Conservation (phyloP, 2,329 filamentous ascomycete species). For the Trichoderma gracile region DNA sequence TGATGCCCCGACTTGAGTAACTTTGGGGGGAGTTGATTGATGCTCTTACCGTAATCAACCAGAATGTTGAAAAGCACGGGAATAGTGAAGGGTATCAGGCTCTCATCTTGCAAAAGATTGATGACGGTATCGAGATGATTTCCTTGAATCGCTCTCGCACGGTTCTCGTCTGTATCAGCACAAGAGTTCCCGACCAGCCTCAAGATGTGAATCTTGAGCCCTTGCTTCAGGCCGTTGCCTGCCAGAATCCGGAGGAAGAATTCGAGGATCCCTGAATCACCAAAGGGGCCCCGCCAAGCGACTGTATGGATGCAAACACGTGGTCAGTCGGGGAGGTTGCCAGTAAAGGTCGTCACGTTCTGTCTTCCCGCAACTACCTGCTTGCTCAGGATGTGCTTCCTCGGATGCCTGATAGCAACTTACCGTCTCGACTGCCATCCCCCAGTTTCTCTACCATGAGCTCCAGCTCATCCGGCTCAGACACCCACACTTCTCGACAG, state of each 20-base stretch:
- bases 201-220: conserved; percentile 55
- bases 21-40: neutral
- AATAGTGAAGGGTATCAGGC: conserved; percentile 53
- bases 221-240: conserved; percentile 41
- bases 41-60: conserved; percentile 59
- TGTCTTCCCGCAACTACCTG: neutral
- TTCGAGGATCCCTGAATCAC: conserved; percentile 58
- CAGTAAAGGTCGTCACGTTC: neutral
- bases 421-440: conserved; percentile 58
- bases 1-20: neutral
- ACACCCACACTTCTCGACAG: conserved; percentile 45
- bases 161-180: conserved; percentile 64
- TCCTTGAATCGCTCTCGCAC: conserved; percentile 54
- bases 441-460: conserved; percentile 53
- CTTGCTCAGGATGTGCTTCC: neutral
- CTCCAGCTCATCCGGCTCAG: conserved; percentile 47
- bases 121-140: conserved; percentile 52
- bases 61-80: conserved; percentile 64
- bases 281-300: conserved; percentile 58
- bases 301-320: conserved; percentile 40
- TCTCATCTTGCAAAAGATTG: conserved; percentile 48
- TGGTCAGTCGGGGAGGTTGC: conserved; percentile 3
- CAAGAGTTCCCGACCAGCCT: conserved; percentile 63
- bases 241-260: conserved; percentile 55
- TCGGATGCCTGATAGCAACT: conserved; percentile 33